Evolutionary conservation across 1,284 basidiomycete genomes (phyloP).

Genomic region (Irpex sp.): DNA sequence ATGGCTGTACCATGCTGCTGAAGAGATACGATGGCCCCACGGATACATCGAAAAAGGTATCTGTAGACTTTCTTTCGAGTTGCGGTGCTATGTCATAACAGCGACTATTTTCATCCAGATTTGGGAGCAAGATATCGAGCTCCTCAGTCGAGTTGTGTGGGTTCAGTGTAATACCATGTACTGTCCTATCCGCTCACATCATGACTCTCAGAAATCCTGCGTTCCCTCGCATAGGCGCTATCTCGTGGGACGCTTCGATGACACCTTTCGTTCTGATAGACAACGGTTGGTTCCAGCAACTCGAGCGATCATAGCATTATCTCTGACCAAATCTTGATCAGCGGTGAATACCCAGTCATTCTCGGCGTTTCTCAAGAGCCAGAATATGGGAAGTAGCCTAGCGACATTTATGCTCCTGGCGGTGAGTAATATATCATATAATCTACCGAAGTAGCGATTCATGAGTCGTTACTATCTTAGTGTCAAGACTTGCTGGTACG

Average conservation of each 20-base stretch:
- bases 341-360: not conserved
- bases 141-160: not conserved
- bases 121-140: not conserved
- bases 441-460: no score
- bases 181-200: not conserved
- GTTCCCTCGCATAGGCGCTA: not conserved
- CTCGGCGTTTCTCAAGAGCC: not conserved
- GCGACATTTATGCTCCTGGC: not conserved
- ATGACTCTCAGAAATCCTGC: not conserved
- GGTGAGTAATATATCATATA: not conserved
- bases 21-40: constrained; percentile 11
- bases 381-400: not conserved
- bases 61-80: not conserved
- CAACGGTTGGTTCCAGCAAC: not conserved
- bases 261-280: not conserved
- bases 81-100: not conserved
- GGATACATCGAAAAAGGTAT: not conserved
- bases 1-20: constrained; percentile 3
- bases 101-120: not conserved
- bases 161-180: not conserved
- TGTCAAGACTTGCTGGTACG: not conserved
- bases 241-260: not conserved
- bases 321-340: not conserved
- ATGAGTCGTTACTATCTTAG: not conserved
- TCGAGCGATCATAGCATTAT: not conserved